Base-by-base conservation (phyloP, 2,329 filamentous ascomycete species). In the Mycocentrospora acerina region DNA sequence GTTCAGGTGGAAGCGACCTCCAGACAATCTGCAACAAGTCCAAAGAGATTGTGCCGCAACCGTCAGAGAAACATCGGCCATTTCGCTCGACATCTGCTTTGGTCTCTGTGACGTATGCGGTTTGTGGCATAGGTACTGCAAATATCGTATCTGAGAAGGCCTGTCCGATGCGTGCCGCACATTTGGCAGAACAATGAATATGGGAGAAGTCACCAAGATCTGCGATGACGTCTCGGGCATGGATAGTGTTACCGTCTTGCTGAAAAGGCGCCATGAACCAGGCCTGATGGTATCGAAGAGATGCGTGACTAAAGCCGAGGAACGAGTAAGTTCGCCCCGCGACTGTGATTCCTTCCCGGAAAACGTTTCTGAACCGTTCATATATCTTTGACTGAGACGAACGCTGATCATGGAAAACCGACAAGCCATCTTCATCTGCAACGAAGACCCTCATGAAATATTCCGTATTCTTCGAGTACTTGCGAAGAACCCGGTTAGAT, bases 131-230 rank as follows among this genome's bases (percentile, higher is more conserved):
- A 57, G 53, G 11, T 84, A 90, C 69, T 0, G 85, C 79, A 19
- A 77, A 82, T 0, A 84, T 79, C 0, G 88, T 94, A 49, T 94
- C 87, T 0, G 87, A 89, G 51, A 94, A 94, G 0, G 86, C 85
- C 51, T 82, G 80, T 0, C 79, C 79, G 40, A 82, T 81, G 16
- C 80, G 66, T 4, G 79, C 79, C 7, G 79, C 79, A 49, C 78
- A 81, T 44, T 78, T 80, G 1, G 79, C 76, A 3, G 77, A 77
- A 24, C 68, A 77, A 4, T 66, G 62, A 30, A 83, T 78, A n/a
- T 64, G 40, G 1, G 57, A 63, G 54, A 82, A 65, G 31, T 65
- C 51, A 8, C 62, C 62, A 12, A 66, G 32, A 13, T 56, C 39
- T 24, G 37, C 29, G 13, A 66, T 65, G 8, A 66, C 90, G 50